phyloP scores from a whole-genome alignment of 305 asterid species.

The Fraxinus nigra region DNA sequence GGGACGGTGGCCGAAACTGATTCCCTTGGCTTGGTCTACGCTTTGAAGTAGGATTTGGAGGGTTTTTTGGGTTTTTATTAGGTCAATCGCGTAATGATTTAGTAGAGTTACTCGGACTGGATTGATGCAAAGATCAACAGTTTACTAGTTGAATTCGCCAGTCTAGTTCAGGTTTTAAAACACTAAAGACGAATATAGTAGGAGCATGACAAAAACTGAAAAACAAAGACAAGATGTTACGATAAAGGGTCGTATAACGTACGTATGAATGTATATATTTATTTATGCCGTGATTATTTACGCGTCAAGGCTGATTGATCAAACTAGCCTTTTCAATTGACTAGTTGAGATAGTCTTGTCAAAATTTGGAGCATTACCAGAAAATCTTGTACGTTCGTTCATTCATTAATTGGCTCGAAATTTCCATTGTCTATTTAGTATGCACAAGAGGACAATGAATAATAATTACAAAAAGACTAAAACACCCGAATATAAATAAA shows the following conservation, averaged over 20 bases:
- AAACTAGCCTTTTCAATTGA: background rate
- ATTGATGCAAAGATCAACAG: background rate
- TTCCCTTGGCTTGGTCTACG: background rate
- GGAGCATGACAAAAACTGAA: background rate
- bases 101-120: background rate
- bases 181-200: background rate
- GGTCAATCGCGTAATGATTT: background rate
- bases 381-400: background rate
- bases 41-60: background rate
- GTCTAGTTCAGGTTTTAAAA: background rate
- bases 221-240: background rate
- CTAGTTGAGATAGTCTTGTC: background rate
- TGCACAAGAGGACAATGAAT: background rate
- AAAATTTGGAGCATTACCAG: background rate
- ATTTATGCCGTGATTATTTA: background rate
- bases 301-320: background rate
- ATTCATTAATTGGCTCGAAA: background rate
- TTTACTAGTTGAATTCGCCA: background rate
- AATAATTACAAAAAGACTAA: background rate
- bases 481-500: background rate
- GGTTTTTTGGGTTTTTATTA: background rate
- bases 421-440: background rate
- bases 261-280: background rate
- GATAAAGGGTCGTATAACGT: background rate
- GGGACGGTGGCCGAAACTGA: background rate